A percentile compares a stretch with the other conserved stretches of the same genome.
Evolutionary conservation across 805 yeast species (phyloP).

Genomic region (Lipomyces orientalis): DNA sequence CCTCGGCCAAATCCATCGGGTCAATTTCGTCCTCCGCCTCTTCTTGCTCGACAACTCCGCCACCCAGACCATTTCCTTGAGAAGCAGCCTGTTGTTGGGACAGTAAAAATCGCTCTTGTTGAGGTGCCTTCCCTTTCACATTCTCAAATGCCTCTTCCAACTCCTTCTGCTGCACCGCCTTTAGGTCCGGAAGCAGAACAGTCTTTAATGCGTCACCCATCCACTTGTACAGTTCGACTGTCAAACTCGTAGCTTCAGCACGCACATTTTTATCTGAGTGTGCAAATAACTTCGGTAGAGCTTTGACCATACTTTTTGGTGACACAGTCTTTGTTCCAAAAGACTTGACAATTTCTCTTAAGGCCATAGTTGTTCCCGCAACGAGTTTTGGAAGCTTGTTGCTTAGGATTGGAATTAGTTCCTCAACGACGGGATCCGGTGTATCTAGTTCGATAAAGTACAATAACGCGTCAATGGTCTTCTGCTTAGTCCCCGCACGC

Average conservation of each 20-base stretch:
- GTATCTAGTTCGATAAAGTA: slow-evolving; percentile 68
- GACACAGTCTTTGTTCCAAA: slow-evolving; percentile 70
- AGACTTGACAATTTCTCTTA: slow-evolving; percentile 58
- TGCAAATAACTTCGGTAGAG: slow-evolving; percentile 70
- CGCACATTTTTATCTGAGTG: slow-evolving; percentile 90
- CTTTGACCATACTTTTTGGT: slow-evolving; percentile 62
- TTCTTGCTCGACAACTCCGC: slow-evolving; percentile 39
- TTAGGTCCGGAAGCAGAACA: slow-evolving; percentile 69
- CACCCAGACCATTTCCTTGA: slow-evolving; percentile 27
- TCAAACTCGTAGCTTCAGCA: slow-evolving; percentile 70
- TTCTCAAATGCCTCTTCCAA: slow-evolving; percentile 69
- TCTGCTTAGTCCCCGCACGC: slow-evolving; percentile 73
- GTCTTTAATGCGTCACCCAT: slow-evolving; percentile 67
- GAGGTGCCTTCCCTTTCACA: slow-evolving; percentile 46
- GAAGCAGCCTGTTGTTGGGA: slow-evolving; percentile 55
- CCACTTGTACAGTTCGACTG: slow-evolving; percentile 75
- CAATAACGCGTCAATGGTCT: slow-evolving; percentile 66
- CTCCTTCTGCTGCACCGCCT: slow-evolving; percentile 92
- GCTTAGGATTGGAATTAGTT: slow-evolving; percentile 62
- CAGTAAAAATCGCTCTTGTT: slow-evolving; percentile 62
- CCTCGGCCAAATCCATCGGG: slow-evolving; percentile 72
- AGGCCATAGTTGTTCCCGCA: slow-evolving; percentile 64
- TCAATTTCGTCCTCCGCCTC: slow-evolving; percentile 56
- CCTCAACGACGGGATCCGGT: slow-evolving; percentile 71
- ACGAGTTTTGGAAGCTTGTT: slow-evolving; percentile 80